A percentile compares a stretch with the other conserved stretches of the same genome.
These are phyloP conservation scores for Pleodorina starrii DNA, from an alignment of 139 green algal genomes.

Conservation along the genomic window DNA sequence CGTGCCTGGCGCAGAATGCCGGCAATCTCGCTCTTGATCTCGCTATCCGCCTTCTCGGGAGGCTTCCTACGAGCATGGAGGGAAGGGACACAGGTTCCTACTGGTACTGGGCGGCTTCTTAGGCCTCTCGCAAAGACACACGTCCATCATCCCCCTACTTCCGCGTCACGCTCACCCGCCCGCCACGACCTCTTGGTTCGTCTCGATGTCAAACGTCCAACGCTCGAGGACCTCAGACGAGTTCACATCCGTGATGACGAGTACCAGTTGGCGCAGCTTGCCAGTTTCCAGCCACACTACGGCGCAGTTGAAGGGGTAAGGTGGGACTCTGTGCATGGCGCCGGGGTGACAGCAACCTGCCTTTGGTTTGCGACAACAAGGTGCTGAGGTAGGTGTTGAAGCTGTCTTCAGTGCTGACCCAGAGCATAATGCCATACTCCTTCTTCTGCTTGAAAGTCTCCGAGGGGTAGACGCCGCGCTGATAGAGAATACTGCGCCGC, in stretches of 20 bases:
- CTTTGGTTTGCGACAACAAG: slow-evolving; percentile 87
- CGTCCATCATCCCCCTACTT: too few species aligned
- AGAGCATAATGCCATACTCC: slow-evolving; percentile 94
- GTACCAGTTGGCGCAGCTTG: slow-evolving; percentile 91
- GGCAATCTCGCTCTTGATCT: slow-evolving; percentile 92
- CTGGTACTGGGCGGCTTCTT: too few species aligned
- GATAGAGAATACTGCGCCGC: slow-evolving; percentile 92
- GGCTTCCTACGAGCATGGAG: slow-evolving; percentile 56
- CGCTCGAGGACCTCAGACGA: slow-evolving; percentile 91
- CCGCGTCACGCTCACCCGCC: too few species aligned
- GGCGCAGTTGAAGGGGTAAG: too few species aligned
- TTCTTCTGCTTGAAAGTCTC: slow-evolving; percentile 91
- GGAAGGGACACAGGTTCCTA: neutral
- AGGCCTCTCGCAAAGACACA: too few species aligned
- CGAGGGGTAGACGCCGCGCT: slow-evolving; percentile 95
- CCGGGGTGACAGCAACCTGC: too few species aligned
- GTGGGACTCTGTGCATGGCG: too few species aligned
- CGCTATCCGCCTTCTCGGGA: slow-evolving; percentile 86
- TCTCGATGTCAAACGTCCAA: slow-evolving; percentile 97
- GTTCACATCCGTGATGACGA: slow-evolving; percentile 85
- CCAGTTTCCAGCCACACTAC: slow-evolving; percentile 92
- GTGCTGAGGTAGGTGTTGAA: slow-evolving; percentile 87
- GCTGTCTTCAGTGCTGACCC: slow-evolving; percentile 86
- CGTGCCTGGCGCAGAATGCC: slow-evolving; percentile 91
- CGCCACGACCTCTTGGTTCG: slow-evolving; percentile 76